Base-by-base conservation (phyloP, 2,329 filamentous ascomycete species). In the Fusarium solani-melongenae region DNA sequence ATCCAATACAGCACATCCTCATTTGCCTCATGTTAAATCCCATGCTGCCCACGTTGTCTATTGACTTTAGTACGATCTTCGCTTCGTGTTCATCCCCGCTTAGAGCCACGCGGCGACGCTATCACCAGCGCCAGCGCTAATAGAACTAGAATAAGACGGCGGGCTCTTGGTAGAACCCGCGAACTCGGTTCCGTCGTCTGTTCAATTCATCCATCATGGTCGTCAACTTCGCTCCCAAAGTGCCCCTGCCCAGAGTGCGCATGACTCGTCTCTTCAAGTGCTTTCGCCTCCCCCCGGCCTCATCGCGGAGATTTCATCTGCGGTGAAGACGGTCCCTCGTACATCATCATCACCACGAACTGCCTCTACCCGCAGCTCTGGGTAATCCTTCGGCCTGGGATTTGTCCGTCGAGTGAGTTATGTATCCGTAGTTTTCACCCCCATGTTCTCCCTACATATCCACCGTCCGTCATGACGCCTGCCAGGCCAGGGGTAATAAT, bases 221-320 rank as follows among this genome's bases (percentile, higher is more conserved):
- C 60, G 34, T 63, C 51, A 57, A 29, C 22, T 63, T 57, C 27
- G 34, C 27, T 34, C 27, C 53, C 53, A 22, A 20, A 31, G 20
- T 27, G 34, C 67, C 68, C 71, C 64, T 73, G 61, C 36, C 34
- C 34, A 53, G 14, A 55, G 27, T 31, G 20, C 31, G 20, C 71
- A 74, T 74, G 71, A 74, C 71, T 74, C 71, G 64, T 31, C 46
- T 56, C 29, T 44, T 55, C 38, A 61, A 57, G 15, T 11, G 22
- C 29, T 51, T 51, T 27, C 46, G 17, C n/a, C 34, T 24, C 34
- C 20, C 34, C 20, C 39, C 36, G 60, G 63, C 38, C 8, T 44
- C 69, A 62, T 46, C 39, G 33, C 68, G 65, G 71, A 74, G 63
- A 74, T 74, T 74, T 66, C 62, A 36, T 27, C n/a, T 55, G 55